Evolutionary conservation across 768 basidiomycete genomes (phyloP), one percentile per base, ranked within the genome.

Genomic region (Russula vinacea): DNA sequence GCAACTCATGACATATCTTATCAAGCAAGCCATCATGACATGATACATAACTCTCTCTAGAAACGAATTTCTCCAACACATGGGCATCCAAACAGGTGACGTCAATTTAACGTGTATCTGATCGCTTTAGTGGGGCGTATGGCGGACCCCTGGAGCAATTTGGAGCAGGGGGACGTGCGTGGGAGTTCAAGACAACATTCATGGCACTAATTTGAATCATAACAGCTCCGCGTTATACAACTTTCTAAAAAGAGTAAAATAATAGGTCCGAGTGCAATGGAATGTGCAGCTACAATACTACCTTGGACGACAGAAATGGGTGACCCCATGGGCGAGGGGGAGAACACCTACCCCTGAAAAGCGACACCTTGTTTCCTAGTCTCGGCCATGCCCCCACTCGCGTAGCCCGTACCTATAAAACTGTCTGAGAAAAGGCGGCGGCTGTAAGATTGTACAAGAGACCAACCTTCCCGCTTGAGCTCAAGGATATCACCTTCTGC

Each of bases 381-480:
- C 76, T 96, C 92, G n/a, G 94, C 92, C 68, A 93, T 75, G 7
- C 95, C 95, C n/a, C 95, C 94, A 58, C 91, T 90, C 9, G 95
- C 94, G 71, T 91, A 98, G 0, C 95, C 94, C 11, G 95, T 98
- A 29, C 92, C 91, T 93, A 22, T 16, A 33, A 26, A 35, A 14
- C 4, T 39, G 24, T 13, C 10, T 40, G 8, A 35, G 37, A 19
- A 14, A 14, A 19, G 14, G 24, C 9, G 1, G 62, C 42, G 13
- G 26, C 17, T n/a, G 5, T 26, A 44, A 14, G 37, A 16, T 24
- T 3, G 44, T 4, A 37, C 26, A n/a, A 13, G 13, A 11, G 19
- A 73, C 81, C 61, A 58, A 87, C 95, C 97, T 83, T 99, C 97
- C 65, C 95, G 83, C 71, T 87, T 87, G 45, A 98, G 74, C 72